These are phyloP conservation scores for Sporodiniella umbellata DNA, from an alignment of 371 early-diverging fungal genomes.

Conservation along the genomic window DNA sequence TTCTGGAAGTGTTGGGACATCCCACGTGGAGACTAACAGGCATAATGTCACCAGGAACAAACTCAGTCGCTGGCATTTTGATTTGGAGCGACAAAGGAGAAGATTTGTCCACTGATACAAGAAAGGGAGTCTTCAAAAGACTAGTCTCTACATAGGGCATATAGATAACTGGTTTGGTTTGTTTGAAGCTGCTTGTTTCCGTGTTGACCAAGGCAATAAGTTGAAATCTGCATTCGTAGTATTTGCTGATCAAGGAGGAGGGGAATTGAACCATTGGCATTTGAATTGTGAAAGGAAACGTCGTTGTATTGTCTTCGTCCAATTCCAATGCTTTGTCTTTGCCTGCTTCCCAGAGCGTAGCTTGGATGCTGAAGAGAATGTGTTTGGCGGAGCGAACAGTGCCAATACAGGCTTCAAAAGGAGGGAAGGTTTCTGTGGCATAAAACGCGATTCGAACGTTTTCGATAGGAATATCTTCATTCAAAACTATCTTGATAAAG, in stretches of 20 bases:
- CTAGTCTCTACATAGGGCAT: slow-evolving; percentile 22
- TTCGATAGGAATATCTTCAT: not conserved
- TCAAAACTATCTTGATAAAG: not conserved
- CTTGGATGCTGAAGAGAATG: slow-evolving; percentile 9
- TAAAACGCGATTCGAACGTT: slow-evolving; percentile 13
- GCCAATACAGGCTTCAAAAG: slow-evolving; percentile 6
- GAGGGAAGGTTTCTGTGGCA: slow-evolving; percentile 14
- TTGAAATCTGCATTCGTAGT: slow-evolving; percentile 11
- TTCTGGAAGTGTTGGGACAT: not conserved
- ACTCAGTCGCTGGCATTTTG: slow-evolving; percentile 8
- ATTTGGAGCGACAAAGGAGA: slow-evolving; percentile 5
- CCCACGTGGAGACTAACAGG: slow-evolving; percentile 4
- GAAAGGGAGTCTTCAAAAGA: slow-evolving; percentile 11
- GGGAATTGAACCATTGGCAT: slow-evolving; percentile 24
- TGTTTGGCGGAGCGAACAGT: not conserved
- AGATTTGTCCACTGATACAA: not conserved
- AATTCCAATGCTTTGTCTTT: not conserved
- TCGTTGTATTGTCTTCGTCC: not conserved
- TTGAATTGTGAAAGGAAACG: slow-evolving; percentile 18
- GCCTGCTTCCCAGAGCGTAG: slow-evolving; percentile 4
- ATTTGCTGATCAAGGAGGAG: slow-evolving; percentile 1
- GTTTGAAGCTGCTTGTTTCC: not conserved
- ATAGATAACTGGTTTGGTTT: slow-evolving; percentile 3
- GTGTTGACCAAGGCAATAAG: slow-evolving; percentile 13
- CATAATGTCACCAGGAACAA: slow-evolving; percentile 11